Evolutionary conservation across 2,329 filamentous ascomycete genomes (phyloP).

Genomic region (Biscogniauxia sp.): DNA sequence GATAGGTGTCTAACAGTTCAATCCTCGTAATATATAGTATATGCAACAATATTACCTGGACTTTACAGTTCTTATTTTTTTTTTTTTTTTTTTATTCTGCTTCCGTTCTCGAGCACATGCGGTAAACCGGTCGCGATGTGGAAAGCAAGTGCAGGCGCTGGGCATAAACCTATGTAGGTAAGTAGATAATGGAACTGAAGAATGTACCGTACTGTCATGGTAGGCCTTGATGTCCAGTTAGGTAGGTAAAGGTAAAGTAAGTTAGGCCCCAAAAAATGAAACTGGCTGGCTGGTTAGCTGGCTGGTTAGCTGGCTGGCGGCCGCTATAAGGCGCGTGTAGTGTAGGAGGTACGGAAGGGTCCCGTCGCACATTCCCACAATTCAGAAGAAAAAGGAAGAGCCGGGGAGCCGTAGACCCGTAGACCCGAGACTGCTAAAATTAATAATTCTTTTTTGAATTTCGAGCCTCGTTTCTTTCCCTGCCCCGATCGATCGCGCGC

Average conservation of each 20-base stretch:
- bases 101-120: no score
- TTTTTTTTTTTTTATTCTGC: no score
- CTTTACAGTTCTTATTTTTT: no score
- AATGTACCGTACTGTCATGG: no score
- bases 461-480: constrained; percentile 9
- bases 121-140: no score
- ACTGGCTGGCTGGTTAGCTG: neutral
- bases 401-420: constrained; percentile 24
- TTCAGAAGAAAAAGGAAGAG: constrained; percentile 21
- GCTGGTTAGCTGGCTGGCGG: neutral
- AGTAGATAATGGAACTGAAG: no score
- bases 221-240: no score
- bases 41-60: no score
- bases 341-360: constrained; percentile 21
- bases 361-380: constrained; percentile 21
- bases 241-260: neutral
- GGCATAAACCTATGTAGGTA: no score
- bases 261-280: neutral
- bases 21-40: no score
- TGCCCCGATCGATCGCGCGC: constrained; percentile 10
- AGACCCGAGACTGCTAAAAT: constrained; percentile 6
- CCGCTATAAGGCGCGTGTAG: constrained; percentile 10
- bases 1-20: no score
- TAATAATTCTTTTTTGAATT: neutral
- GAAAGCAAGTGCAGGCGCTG: no score